phyloP scores from a whole-genome alignment of 257 asterid genomes.

The Coffea eugenioides region DNA sequence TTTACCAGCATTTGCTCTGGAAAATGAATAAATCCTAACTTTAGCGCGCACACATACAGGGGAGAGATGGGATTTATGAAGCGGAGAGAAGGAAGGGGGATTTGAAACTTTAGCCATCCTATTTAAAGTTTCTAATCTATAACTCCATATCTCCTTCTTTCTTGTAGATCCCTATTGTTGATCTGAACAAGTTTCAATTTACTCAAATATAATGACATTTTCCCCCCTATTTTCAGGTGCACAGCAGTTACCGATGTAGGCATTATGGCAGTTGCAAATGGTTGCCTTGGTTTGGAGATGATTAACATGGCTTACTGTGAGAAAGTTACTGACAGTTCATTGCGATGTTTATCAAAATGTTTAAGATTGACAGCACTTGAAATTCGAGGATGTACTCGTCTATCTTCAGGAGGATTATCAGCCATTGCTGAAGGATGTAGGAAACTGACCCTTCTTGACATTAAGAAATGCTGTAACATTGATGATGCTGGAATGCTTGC shows the following conservation, averaged over 20 bases:
- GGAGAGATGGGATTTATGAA: too few species aligned
- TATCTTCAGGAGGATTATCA: constrained; percentile 31
- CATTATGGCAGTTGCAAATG: constrained; percentile 26
- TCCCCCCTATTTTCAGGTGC: constrained; percentile 19
- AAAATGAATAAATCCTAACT: background rate
- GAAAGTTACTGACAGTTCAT: constrained; percentile 27
- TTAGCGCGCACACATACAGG: background rate
- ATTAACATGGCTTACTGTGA: constrained; percentile 37
- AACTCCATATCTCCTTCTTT: too few species aligned
- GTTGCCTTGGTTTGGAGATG: constrained; percentile 33
- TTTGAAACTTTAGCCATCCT: background rate
- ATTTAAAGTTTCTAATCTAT: background rate
- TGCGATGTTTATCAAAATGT: constrained; percentile 24
- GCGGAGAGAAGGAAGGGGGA: too few species aligned
- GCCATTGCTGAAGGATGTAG: constrained; percentile 31
- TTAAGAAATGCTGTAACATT: constrained; percentile 34
- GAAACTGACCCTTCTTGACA: constrained; percentile 25
- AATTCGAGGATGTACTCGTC: constrained; percentile 37
- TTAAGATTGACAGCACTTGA: constrained; percentile 24
- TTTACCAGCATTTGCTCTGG: too few species aligned
- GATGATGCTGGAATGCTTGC: constrained; percentile 33
- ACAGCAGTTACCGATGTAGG: constrained; percentile 29
- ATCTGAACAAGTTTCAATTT: background rate
- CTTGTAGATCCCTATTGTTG: background rate
- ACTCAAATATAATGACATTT: background rate